phyloP scores from a whole-genome alignment of 805 yeast genomes.

The Teunomyces cretensis region DNA sequence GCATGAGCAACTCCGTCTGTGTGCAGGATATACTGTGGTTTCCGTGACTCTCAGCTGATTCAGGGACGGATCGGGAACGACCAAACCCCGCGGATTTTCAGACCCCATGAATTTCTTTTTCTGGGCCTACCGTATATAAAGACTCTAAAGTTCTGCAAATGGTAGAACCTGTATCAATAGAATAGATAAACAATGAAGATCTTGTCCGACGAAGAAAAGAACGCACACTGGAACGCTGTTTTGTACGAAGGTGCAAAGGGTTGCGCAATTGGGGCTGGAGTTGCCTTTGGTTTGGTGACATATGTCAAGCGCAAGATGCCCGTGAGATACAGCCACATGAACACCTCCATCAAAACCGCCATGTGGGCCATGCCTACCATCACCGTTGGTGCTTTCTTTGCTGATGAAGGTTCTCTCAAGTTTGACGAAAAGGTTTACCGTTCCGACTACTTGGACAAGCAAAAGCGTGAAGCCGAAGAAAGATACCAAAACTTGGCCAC shows the following conservation, averaged over 20 bases:
- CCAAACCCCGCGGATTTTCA: slow-evolving; percentile 2
- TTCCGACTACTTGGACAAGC: slow-evolving; percentile 25
- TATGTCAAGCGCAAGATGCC: slow-evolving; percentile 34
- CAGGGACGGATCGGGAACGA: background rate
- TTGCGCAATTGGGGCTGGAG: slow-evolving; percentile 30
- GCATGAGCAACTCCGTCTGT: background rate
- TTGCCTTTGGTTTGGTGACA: slow-evolving; percentile 30
- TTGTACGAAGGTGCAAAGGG: slow-evolving; percentile 40
- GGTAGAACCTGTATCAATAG: background rate
- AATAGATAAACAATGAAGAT: slow-evolving; percentile 31
- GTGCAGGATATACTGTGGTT: background rate
- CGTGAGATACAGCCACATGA: slow-evolving; percentile 30
- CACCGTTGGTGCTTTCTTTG: slow-evolving; percentile 37
- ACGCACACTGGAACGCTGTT: slow-evolving; percentile 37
- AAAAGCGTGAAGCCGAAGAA: slow-evolving; percentile 10
- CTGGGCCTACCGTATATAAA: background rate
- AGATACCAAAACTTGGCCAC: slow-evolving; percentile 30
- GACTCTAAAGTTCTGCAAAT: background rate
- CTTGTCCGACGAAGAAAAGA: slow-evolving; percentile 34
- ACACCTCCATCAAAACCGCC: slow-evolving; percentile 37
- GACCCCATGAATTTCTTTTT: slow-evolving; percentile 3
- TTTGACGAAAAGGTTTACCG: slow-evolving; percentile 37
- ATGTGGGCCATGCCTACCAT: slow-evolving; percentile 41
- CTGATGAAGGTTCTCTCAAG: slow-evolving; percentile 46
- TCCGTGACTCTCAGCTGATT: slow-evolving; percentile 2